These are phyloP conservation scores for Zychaea mexicana DNA, from an alignment of 371 early-diverging fungal species.

Conservation along the genomic window DNA sequence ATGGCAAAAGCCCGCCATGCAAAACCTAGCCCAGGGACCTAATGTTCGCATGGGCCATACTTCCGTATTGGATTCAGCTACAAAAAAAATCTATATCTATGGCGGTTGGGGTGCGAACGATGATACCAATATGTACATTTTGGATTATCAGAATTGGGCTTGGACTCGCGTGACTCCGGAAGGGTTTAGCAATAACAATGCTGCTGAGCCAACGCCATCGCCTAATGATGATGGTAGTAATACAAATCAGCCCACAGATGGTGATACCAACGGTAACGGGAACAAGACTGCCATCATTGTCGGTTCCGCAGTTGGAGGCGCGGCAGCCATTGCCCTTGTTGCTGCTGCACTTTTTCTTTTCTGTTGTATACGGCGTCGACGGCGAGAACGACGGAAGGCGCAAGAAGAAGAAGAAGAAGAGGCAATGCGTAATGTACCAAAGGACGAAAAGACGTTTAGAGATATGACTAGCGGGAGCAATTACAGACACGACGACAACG, in stretches of 20 bases:
- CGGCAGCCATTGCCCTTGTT: constrained; percentile 10
- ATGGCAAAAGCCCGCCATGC: constrained; percentile 28
- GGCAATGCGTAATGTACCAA: no score
- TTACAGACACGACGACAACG: not conserved
- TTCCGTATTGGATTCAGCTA: constrained; percentile 28
- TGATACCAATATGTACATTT: constrained; percentile 29
- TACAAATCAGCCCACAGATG: not conserved
- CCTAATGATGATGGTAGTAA: not conserved
- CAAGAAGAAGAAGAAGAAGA: not conserved
- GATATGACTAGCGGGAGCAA: not conserved
- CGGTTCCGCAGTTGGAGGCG: constrained; percentile 19
- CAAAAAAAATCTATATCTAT: constrained; percentile 33
- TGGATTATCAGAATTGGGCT: constrained; percentile 26
- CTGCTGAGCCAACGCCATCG: not conserved
- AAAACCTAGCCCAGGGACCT: constrained; percentile 30
- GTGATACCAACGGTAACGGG: not conserved
- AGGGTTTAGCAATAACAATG: not conserved
- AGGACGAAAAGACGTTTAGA: not conserved
- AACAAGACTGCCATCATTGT: constrained; percentile 9
- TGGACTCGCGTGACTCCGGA: constrained; percentile 28
- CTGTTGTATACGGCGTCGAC: constrained; percentile 1
- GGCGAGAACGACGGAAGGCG: not conserved
- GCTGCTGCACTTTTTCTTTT: constrained; percentile 10
- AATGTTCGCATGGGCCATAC: constrained; percentile 49
- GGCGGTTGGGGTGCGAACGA: constrained; percentile 39